phyloP scores from a whole-genome alignment of 345 rosid species.

The Citrus maxima region DNA sequence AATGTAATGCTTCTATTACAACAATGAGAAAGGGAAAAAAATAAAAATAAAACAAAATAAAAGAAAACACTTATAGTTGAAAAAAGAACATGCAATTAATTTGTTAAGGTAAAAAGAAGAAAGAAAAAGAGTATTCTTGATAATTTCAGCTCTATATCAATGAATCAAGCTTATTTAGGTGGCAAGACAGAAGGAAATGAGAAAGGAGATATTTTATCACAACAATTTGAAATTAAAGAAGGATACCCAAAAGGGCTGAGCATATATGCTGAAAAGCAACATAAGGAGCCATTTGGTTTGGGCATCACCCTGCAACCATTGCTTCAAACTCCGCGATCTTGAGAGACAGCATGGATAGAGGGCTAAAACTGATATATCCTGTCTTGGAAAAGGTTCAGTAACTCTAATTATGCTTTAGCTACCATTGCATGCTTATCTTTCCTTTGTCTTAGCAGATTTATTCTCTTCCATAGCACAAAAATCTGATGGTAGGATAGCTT shows the following conservation, averaged over 20 bases:
- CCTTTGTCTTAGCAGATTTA: slow-evolving; percentile 25
- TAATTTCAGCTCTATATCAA: background rate
- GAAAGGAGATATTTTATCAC: background rate
- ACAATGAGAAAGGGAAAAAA: background rate
- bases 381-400: background rate
- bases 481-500: slow-evolving; percentile 55
- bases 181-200: background rate
- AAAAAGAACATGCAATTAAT: background rate
- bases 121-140: background rate
- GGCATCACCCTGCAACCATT: background rate
- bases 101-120: background rate
- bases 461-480: slow-evolving; percentile 31
- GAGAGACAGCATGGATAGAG: slow-evolving; percentile 4
- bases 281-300: background rate
- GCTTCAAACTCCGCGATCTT: background rate
- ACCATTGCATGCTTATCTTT: slow-evolving; percentile 9
- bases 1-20: background rate
- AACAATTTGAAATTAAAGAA: background rate
- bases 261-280: slow-evolving; percentile 15
- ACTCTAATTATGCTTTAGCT: slow-evolving; percentile 6
- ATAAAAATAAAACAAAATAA: too few species aligned
- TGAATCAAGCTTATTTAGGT: background rate
- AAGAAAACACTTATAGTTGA: background rate
- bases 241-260: background rate
- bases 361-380: background rate